phyloP scores from a whole-genome alignment of 2,329 filamentous ascomycete species.

The Alternaria atra region DNA sequence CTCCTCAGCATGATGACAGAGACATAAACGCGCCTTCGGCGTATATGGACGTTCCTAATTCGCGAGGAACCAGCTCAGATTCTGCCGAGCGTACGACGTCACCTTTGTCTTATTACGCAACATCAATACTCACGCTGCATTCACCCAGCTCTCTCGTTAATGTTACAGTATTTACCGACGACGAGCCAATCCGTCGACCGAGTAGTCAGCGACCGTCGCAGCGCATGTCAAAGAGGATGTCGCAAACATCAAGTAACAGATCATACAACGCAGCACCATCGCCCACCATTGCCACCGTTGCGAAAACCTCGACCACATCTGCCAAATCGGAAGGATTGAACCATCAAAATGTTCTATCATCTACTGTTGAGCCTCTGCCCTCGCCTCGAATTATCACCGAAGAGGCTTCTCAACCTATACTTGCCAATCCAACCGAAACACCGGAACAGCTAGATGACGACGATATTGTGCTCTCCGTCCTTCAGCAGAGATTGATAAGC shows the following conservation, averaged over 20 bases:
- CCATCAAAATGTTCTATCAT: neutral
- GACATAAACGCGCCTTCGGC: neutral
- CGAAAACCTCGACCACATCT: neutral
- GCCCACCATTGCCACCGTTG: neutral
- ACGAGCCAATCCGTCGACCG: conserved; percentile 5
- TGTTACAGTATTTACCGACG: neutral
- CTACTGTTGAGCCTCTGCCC: neutral
- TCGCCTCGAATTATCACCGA: neutral
- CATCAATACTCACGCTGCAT: neutral
- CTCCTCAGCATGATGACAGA: neutral
- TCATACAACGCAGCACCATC: neutral
- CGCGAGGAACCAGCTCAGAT: neutral
- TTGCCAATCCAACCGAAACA: neutral
- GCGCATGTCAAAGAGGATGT: conserved; percentile 1
- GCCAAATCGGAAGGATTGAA: no score
- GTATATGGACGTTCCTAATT: neutral
- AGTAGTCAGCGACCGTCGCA: conserved; percentile 12
- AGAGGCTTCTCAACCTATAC: neutral
- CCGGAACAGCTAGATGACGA: neutral
- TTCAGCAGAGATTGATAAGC: conserved; percentile 7
- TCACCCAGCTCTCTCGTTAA: neutral
- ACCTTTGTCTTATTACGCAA: neutral
- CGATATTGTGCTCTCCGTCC: conserved; percentile 10
- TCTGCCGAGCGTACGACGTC: neutral
- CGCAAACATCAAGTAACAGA: neutral